Conservation (phyloP, 306 rosid genomes). For the Castanopsis chinensis region DNA sequence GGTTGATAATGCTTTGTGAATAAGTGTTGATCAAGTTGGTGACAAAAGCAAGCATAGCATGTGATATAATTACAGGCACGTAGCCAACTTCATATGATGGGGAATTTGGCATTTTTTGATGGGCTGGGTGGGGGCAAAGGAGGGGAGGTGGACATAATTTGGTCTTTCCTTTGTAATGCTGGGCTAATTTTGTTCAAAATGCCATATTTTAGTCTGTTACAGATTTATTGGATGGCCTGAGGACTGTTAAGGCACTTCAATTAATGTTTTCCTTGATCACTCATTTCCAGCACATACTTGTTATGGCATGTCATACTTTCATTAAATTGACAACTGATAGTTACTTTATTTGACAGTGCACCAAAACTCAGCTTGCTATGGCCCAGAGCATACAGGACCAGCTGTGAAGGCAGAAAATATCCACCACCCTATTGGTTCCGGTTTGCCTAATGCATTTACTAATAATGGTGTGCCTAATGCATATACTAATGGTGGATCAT, state of each 20-base stretch:
- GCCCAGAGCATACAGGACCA: constrained; percentile 47
- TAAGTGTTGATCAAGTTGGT: not conserved
- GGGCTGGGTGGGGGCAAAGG: not conserved
- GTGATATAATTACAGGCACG: not conserved
- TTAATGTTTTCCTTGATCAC: not conserved
- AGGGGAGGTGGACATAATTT: not conserved
- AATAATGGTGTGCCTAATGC: constrained; percentile 38
- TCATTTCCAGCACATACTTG: not conserved
- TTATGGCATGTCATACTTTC: constrained; percentile 5
- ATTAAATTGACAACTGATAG: not conserved
- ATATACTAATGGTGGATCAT: constrained; percentile 65
- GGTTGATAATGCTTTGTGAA: not conserved
- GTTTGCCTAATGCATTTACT: constrained; percentile 50
- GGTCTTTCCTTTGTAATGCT: not conserved
- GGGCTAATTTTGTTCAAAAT: too few relatives aligned
- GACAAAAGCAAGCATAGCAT: not conserved
- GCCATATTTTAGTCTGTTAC: not conserved
- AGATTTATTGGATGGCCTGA: not conserved
- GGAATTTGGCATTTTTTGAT: not conserved
- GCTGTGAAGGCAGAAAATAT: constrained; percentile 62
- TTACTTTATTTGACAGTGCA: constrained; percentile 47
- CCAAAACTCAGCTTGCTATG: constrained; percentile 61
- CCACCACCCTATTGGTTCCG: constrained; percentile 60
- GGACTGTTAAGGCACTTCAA: not conserved
- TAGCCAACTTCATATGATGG: not conserved